Conservation (phyloP, 2,329 filamentous ascomycete species). For the Pyrenochaeta sp. region DNA sequence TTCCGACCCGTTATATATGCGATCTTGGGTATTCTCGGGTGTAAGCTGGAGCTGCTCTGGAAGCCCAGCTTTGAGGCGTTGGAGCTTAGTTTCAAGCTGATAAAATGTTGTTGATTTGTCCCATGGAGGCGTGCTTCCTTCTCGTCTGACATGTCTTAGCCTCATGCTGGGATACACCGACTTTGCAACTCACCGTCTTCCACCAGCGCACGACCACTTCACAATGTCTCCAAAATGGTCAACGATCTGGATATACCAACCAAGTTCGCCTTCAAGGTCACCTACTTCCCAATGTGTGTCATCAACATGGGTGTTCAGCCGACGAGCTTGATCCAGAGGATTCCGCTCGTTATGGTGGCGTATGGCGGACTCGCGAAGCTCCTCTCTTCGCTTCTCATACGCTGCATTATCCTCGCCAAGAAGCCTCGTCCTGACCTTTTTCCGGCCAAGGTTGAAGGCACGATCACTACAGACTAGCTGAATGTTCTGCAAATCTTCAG, state of each 20-base stretch:
- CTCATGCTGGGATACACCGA: neutral
- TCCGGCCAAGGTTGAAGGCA: constrained; percentile 69
- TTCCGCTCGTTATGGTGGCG: constrained; percentile 6
- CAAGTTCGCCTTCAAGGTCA: constrained; percentile 56
- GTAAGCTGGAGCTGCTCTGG: constrained; percentile 67
- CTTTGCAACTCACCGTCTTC: constrained; percentile 56
- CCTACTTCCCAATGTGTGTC: constrained; percentile 63
- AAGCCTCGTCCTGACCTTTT: constrained; percentile 56
- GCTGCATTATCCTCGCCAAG: constrained; percentile 26
- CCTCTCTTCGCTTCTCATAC: constrained; percentile 20
- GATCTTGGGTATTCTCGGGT: constrained; percentile 69
- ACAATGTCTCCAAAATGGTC: constrained; percentile 65
- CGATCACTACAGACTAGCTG: constrained; percentile 74
- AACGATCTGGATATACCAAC: constrained; percentile 62
- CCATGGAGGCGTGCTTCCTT: constrained; percentile 67
- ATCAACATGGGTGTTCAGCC: constrained; percentile 28
- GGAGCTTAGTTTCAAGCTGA: constrained; percentile 61
- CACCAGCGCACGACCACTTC: constrained; percentile 67
- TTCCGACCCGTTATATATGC: constrained; percentile 70
- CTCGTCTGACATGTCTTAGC: constrained; percentile 22
- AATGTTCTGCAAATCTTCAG: constrained; percentile 66
- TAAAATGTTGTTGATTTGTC: constrained; percentile 63
- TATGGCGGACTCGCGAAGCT: constrained; percentile 7
- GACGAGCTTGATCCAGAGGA: neutral
- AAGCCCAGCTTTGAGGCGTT: constrained; percentile 62